These are phyloP conservation scores for Purshia tridentata DNA, from an alignment of 306 rosid genomes.

Conservation along the genomic window DNA sequence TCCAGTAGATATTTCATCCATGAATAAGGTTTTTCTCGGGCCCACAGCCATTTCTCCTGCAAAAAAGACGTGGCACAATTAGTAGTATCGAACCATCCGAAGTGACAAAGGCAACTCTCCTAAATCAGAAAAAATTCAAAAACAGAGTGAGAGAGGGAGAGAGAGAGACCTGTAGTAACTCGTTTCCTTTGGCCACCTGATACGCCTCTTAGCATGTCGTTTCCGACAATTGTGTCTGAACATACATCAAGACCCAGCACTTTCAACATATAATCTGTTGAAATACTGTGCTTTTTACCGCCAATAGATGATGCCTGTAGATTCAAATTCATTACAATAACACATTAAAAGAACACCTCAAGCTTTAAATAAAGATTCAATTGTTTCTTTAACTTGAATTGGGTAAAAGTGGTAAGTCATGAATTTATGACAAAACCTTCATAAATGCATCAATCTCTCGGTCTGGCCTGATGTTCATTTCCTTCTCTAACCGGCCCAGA, in stretches of 20 bases:
- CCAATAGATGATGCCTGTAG: constrained; percentile 81
- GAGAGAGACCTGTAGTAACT: constrained; percentile 80
- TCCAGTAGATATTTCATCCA: constrained; percentile 97
- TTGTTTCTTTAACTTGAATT: too few relatives aligned
- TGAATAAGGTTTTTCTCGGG: constrained; percentile 74
- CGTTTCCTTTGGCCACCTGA: constrained; percentile 94
- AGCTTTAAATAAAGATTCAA: too few relatives aligned
- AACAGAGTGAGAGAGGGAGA: not conserved
- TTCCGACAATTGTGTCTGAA: constrained; percentile 82
- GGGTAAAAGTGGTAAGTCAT: too few relatives aligned
- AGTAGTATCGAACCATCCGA: not conserved
- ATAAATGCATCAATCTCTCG: constrained; percentile 84
- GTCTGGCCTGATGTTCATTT: constrained; percentile 64
- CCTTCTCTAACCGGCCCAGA: constrained; percentile 50
- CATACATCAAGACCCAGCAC: constrained; percentile 86
- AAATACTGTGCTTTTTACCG: constrained; percentile 69
- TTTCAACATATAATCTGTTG: constrained; percentile 76
- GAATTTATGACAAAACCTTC: constrained; percentile 50
- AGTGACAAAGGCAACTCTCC: not conserved
- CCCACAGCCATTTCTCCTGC: constrained; percentile 91
- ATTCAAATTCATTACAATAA: constrained; percentile 25
- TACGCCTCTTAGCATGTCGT: constrained; percentile 77
- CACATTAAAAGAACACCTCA: not conserved
- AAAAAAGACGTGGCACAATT: constrained; percentile 3
- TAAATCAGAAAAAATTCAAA: not conserved